Evolutionary conservation across 352 stramenopile species (phyloP).

Genomic region (Globisporangium nagaii): DNA sequence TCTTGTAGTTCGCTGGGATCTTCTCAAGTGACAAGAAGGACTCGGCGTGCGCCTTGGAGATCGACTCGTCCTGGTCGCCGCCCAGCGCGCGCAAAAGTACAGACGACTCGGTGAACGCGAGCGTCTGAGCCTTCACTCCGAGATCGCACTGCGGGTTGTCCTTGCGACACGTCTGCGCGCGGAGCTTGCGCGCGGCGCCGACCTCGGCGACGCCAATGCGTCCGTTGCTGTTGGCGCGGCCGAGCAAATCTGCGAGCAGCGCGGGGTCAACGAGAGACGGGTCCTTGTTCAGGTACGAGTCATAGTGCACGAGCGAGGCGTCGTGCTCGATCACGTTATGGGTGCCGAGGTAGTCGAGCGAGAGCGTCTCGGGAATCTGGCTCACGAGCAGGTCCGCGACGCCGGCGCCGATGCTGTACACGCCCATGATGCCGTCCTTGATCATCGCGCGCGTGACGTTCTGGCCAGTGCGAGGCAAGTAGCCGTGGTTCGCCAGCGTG

Average conservation of each 20-base stretch:
- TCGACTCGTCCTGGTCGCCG: constrained; percentile 9
- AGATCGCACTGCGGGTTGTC: constrained; percentile 12
- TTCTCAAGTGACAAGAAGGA: constrained; percentile 22
- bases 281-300: constrained; percentile 14
- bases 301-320: constrained; percentile 18
- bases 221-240: constrained; percentile 1
- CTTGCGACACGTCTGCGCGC: constrained; percentile 3
- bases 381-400: constrained; percentile 1
- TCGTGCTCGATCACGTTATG: constrained; percentile 24
- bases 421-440: constrained; percentile 2
- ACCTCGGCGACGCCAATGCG: neutral
- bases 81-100: constrained; percentile 19
- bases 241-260: constrained; percentile 11
- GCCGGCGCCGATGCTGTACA: constrained; percentile 13
- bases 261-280: constrained; percentile 5
- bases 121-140: constrained; percentile 6
- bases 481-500: constrained; percentile 18
- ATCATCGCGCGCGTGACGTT: constrained; percentile 11
- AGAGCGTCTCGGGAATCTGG: neutral
- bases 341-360: neutral
- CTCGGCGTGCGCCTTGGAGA: constrained; percentile 6
- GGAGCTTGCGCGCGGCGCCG: neutral
- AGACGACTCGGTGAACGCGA: constrained; percentile 21
- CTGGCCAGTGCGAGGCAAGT: constrained; percentile 18
- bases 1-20: constrained; percentile 19